A percentile compares a stretch with the other conserved stretches of the same genome.
Conservation (phyloP, 2,329 filamentous ascomycete genomes). For the Cadophora luteo-olivacea region DNA sequence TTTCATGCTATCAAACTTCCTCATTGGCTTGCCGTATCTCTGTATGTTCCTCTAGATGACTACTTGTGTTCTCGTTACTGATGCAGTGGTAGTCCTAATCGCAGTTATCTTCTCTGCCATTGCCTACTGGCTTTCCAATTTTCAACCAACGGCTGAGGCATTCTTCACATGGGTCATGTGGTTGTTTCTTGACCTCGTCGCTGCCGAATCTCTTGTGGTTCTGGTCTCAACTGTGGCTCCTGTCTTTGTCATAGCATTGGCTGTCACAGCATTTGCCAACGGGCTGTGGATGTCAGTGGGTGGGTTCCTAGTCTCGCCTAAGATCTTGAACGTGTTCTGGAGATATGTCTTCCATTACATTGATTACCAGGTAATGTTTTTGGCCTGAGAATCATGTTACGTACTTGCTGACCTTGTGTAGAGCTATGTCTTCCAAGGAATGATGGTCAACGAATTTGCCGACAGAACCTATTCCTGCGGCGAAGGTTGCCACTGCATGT, state of each 20-base stretch:
- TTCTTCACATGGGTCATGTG: constrained; percentile 85
- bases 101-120: constrained; percentile 76
- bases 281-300: constrained; percentile 89
- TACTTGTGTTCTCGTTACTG: constrained; percentile 17
- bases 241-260: constrained; percentile 80
- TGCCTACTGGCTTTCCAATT: constrained; percentile 82
- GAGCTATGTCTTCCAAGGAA: constrained; percentile 83
- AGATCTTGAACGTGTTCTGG: constrained; percentile 81
- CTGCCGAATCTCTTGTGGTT: constrained; percentile 83
- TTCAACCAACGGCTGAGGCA: constrained; percentile 65
- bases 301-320: constrained; percentile 79
- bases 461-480: constrained; percentile 67
- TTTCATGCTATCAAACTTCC: constrained; percentile 80
- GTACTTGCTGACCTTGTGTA: background rate
- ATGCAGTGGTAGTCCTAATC: constrained; percentile 63
- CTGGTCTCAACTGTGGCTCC: constrained; percentile 76
- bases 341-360: constrained; percentile 89
- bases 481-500: constrained; percentile 66
- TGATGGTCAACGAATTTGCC: constrained; percentile 91
- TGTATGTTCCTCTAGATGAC: constrained; percentile 50
- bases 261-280: constrained; percentile 83
- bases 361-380: constrained; percentile 71
- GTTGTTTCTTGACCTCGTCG: constrained; percentile 84
- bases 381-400: too few species aligned
- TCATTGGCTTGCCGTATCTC: constrained; percentile 82